Conservation (phyloP, 495 filamentous ascomycete species). For the Echria macrotheca region DNA sequence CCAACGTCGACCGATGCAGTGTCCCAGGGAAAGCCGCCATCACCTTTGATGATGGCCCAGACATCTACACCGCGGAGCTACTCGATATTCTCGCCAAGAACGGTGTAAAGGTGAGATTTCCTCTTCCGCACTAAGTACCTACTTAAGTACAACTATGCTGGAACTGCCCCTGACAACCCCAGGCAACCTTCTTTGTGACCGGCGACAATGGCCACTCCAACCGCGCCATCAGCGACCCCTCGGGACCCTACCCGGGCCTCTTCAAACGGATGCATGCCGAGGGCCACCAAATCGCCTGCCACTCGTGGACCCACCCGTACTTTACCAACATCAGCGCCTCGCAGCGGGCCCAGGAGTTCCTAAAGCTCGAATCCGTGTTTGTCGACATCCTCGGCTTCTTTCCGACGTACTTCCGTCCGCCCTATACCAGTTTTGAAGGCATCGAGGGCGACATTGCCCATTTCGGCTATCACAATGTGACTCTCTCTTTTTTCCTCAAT, state of each 20-base stretch:
- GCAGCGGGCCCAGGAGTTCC: constrained; percentile 50
- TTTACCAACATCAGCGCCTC: constrained; percentile 43
- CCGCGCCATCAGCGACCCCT: background rate
- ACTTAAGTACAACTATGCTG: no score
- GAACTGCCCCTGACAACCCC: no score
- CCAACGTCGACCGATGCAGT: background rate
- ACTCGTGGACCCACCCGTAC: constrained; percentile 64
- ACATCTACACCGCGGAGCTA: background rate
- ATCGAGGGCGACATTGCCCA: constrained; percentile 26
- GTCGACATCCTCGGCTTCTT: constrained; percentile 60
- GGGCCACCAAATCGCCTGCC: constrained; percentile 63
- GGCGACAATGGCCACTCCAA: background rate
- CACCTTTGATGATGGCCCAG: background rate
- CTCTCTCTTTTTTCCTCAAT: background rate
- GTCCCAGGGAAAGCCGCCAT: background rate
- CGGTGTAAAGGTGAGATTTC: no score
- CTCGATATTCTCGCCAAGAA: background rate
- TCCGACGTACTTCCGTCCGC: constrained; percentile 67
- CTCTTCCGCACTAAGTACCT: no score
- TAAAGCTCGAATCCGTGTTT: constrained; percentile 59
- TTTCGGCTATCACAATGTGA: constrained; percentile 4
- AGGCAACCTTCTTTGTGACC: constrained; percentile 7
- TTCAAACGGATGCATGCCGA: constrained; percentile 54
- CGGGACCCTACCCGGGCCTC: constrained; percentile 30
- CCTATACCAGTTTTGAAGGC: constrained; percentile 52